Base-by-base conservation (phyloP, 2,329 filamentous ascomycete genomes). In the Plenodomus lindquistii region DNA sequence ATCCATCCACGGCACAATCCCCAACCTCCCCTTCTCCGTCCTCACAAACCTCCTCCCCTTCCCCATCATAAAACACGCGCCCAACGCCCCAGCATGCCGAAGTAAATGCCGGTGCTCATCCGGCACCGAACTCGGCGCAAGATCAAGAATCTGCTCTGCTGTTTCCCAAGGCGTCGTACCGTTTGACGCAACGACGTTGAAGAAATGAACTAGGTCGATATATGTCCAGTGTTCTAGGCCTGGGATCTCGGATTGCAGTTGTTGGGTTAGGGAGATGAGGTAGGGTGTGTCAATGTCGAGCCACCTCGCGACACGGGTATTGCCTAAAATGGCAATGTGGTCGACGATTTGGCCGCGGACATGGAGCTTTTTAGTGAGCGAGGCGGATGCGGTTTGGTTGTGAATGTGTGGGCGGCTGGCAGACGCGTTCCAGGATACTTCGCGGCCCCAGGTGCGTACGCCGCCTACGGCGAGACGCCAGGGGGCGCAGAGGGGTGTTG, bases 311-410 rank as follows among this genome's bases (percentile, higher is more conserved):
- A 40, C 48, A 6, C 44, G 40, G 6, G 45, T 40, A 11, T n/a
- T 34, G 37, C 54, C 55, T 35, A 56, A 44, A 4, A 16, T 21
- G 6, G 44, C 31, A 7, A 60, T 46, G 20, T 20, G 15, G 20
- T 60, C 55, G 31, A 62, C 40, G 10, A 60, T 49, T 19, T 40
- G 27, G 2, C 54, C 56, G 11, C 48, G 37, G 15, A 58, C 55
- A 19, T 49, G 45, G 3, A 61, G 43, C 1, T 46, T 22, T 16
- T 42, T 43, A 2, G 50, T 48, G 10, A 10, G 21, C 19, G 21
- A 22, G 11, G 52, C 44, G 22, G 48, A 39, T n/a, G 36, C 17
- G 4, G 27, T 3, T 11, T 47, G 37, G 7, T 43, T n/a, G 19
- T 46, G 29, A 16, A 29, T 47, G 24, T 59, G 56, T 22, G 17